Evolutionary conservation across 2,329 filamentous ascomycete species (phyloP).

Genomic region (Xylariaceae sp.): DNA sequence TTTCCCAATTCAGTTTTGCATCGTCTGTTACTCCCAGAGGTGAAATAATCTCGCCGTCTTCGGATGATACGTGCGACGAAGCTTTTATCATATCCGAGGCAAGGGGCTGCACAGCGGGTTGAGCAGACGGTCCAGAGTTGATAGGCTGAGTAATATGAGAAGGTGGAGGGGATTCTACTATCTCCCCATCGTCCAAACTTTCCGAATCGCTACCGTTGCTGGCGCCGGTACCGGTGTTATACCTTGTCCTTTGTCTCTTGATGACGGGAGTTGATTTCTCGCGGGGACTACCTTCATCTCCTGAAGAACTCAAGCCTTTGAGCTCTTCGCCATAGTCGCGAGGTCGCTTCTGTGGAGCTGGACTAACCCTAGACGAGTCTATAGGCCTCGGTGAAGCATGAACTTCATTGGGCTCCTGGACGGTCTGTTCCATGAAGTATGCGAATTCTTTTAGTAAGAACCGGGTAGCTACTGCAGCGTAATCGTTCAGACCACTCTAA

Average conservation of each 20-base stretch:
- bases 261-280: conserved; percentile 16
- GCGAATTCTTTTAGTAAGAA: not conserved
- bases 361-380: not conserved
- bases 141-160: not conserved
- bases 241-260: conserved; percentile 36
- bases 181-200: conserved; percentile 44
- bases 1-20: not conserved
- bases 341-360: conserved; percentile 36
- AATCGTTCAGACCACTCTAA: not conserved
- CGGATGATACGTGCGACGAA: conserved; percentile 24
- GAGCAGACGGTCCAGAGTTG: not conserved
- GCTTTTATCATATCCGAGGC: not conserved
- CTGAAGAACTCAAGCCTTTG: conserved; percentile 39
- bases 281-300: conserved; percentile 31
- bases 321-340: conserved; percentile 42
- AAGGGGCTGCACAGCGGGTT: not conserved
- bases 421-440: conserved; percentile 19
- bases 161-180: conserved; percentile 37
- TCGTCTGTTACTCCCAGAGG: not conserved
- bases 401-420: not conserved
- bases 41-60: conserved; percentile 29
- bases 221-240: not conserved
- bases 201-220: conserved; percentile 31
- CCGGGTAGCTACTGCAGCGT: not conserved
- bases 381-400: not conserved